Evolutionary conservation across 768 basidiomycete genomes (phyloP).

Genomic region (Amanita fuliginea): DNA sequence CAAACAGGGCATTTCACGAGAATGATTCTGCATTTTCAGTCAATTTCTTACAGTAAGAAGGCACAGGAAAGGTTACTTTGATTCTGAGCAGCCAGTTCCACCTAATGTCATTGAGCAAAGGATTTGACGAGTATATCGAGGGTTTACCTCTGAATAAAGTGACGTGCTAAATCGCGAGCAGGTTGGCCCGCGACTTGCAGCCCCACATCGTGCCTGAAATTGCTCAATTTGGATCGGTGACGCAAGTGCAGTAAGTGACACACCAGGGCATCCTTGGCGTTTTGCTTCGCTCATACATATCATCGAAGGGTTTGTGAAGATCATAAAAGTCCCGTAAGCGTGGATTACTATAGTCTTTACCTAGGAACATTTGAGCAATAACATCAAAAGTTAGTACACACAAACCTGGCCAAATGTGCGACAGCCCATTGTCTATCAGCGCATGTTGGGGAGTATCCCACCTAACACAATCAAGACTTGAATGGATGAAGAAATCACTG

Average conservation of each 20-base stretch:
- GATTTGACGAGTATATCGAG: not conserved
- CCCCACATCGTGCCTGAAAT: constrained; percentile 84
- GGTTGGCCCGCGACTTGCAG: constrained; percentile 96
- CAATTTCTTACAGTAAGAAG: not conserved
- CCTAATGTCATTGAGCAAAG: constrained; percentile 23
- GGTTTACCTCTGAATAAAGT: constrained; percentile 81
- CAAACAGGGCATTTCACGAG: constrained; percentile 86
- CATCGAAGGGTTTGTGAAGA: constrained; percentile 83
- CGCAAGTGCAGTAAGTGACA: constrained; percentile 12
- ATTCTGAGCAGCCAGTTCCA: constrained; percentile 94
- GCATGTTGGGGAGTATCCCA: constrained; percentile 98
- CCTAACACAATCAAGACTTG: constrained; percentile 22
- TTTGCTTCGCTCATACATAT: constrained; percentile 89
- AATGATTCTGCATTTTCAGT: constrained; percentile 58
- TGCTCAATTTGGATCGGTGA: not conserved
- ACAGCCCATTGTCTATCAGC: constrained; percentile 71
- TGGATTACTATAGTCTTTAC: constrained; percentile 93
- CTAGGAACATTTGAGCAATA: constrained; percentile 23
- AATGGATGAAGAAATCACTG: not conserved
- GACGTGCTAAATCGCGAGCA: constrained; percentile 85
- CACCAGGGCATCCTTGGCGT: constrained; percentile 96
- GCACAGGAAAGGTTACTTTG: constrained; percentile 45
- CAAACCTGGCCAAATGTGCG: constrained; percentile 80
- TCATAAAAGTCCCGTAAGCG: constrained; percentile 78
- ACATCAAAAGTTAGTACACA: not conserved